Conservation (phyloP, 2,329 filamentous ascomycete species). For the Exophiala spinifera region DNA sequence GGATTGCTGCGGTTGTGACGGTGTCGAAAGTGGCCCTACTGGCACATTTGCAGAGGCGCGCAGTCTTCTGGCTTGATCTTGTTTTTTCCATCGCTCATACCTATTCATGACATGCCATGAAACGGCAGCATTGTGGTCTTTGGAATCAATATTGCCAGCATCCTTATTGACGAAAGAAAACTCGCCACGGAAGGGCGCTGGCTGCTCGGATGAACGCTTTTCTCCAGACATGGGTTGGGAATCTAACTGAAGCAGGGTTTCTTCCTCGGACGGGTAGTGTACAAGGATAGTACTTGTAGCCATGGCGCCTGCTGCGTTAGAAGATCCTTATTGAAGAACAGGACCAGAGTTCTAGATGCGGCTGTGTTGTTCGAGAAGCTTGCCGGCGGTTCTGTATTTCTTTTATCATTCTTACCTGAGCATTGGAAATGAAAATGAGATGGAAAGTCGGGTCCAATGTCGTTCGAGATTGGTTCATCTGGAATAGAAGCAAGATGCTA, state of each 20-base stretch:
- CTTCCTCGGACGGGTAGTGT: slow-evolving; percentile 6
- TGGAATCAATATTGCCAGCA: slow-evolving; percentile 29
- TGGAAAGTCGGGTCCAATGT: slow-evolving; percentile 14
- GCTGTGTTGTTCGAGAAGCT: slow-evolving; percentile 11
- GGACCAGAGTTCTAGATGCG: too few species aligned
- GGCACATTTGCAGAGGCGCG: slow-evolving; percentile 25
- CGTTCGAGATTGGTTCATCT: slow-evolving; percentile 2
- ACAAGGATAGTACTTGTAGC: slow-evolving; percentile 18
- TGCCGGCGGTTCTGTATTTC: slow-evolving; percentile 20
- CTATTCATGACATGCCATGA: slow-evolving; percentile 30
- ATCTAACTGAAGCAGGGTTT: not conserved
- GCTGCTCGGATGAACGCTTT: slow-evolving; percentile 18
- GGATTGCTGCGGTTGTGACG: slow-evolving; percentile 4
- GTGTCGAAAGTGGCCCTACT: slow-evolving; percentile 18
- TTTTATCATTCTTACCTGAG: slow-evolving; percentile 24
- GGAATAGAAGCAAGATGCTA: slow-evolving; percentile 4
- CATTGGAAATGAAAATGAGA: slow-evolving; percentile 13
- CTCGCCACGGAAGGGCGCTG: slow-evolving; percentile 26
- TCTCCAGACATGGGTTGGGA: slow-evolving; percentile 22
- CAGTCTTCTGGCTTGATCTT: slow-evolving; percentile 26
- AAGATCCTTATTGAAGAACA: slow-evolving; percentile 10
- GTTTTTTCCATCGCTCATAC: slow-evolving; percentile 29
- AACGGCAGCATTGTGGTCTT: slow-evolving; percentile 28
- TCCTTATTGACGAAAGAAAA: slow-evolving; percentile 31
- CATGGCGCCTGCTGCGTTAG: not conserved